Evolutionary conservation across 106 monocot genomes (phyloP).

Genomic region (Dioscorea zingiberensis): DNA sequence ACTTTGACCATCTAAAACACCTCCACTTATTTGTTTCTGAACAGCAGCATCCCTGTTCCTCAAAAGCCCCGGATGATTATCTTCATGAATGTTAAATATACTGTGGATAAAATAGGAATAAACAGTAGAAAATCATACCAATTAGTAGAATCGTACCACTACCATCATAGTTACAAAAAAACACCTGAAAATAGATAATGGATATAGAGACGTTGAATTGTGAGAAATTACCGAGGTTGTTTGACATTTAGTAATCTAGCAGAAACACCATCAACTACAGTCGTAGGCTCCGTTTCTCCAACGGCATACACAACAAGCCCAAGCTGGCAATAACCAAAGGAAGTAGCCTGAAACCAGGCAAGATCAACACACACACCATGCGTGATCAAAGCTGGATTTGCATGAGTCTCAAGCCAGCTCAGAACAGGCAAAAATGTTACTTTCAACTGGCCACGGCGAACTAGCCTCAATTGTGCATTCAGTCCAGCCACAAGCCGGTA

Average conservation of each 20-base stretch:
- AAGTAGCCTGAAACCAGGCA: constrained; percentile 80
- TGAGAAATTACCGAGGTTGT: constrained; percentile 22
- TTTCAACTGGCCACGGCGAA: constrained; percentile 67
- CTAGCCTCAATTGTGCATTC: constrained; percentile 85
- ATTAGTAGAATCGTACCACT: no score
- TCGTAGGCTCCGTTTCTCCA: constrained; percentile 16
- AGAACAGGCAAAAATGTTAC: constrained; percentile 52
- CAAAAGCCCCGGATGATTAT: constrained; percentile 21
- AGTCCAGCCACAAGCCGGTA: constrained; percentile 94
- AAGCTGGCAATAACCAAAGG: constrained; percentile 72
- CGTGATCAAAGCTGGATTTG: constrained; percentile 53
- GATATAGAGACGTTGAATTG: background rate
- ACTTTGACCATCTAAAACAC: constrained; percentile 44
- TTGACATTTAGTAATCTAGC: constrained; percentile 30
- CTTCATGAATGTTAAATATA: constrained; percentile 13
- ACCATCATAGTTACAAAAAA: no score
- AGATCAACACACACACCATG: constrained; percentile 54
- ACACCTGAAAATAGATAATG: background rate
- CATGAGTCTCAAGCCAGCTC: constrained; percentile 74
- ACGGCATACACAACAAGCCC: constrained; percentile 62
- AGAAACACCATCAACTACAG: constrained; percentile 24
- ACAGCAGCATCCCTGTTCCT: constrained; percentile 37
- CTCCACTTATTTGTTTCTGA: constrained; percentile 61
- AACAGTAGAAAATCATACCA: no score
- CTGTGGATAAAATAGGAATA: no score